A percentile compares a stretch with the other conserved stretches of the same genome.
Evolutionary conservation across 2,329 filamentous ascomycete genomes (phyloP).

Genomic region (Xylaria sp.): DNA sequence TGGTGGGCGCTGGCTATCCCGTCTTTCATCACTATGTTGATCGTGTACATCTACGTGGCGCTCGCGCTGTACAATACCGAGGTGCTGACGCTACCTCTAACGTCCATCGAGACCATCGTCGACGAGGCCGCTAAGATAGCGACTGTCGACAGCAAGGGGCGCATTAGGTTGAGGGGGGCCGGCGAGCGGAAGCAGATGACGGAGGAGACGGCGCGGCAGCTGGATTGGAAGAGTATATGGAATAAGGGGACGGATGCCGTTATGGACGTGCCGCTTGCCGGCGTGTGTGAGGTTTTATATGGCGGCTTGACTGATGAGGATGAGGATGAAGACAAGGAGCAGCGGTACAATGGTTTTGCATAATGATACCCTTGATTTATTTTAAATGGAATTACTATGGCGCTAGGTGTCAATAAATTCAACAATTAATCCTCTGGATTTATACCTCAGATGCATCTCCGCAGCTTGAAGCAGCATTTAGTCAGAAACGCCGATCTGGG

Average conservation of each 20-base stretch:
- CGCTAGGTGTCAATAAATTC: constrained; percentile 11
- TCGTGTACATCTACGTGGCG: constrained; percentile 94
- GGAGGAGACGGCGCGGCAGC: constrained; percentile 46
- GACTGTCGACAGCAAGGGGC: constrained; percentile 77
- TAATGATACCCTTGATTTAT: constrained; percentile 32
- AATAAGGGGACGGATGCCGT: constrained; percentile 94
- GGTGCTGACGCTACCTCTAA: constrained; percentile 83
- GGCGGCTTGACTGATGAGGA: constrained; percentile 60
- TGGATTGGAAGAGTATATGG: constrained; percentile 87
- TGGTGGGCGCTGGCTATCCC: constrained; percentile 98
- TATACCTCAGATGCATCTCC: neutral
- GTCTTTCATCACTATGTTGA: constrained; percentile 85
- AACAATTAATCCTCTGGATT: neutral
- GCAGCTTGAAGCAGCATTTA: neutral
- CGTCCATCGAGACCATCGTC: constrained; percentile 86
- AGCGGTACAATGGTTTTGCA: constrained; percentile 7
- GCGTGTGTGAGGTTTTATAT: constrained; percentile 94
- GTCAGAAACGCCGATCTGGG: too few species aligned
- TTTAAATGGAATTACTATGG: constrained; percentile 17
- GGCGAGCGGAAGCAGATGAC: constrained; percentile 54
- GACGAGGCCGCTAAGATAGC: constrained; percentile 91
- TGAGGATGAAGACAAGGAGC: constrained; percentile 41
- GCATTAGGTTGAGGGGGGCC: constrained; percentile 52
- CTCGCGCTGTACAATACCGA: constrained; percentile 91
- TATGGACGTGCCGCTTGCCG: constrained; percentile 94